Evolutionary conservation across 2,329 filamentous ascomycete species (phyloP).

Genomic region (Hypoxylon sp.): DNA sequence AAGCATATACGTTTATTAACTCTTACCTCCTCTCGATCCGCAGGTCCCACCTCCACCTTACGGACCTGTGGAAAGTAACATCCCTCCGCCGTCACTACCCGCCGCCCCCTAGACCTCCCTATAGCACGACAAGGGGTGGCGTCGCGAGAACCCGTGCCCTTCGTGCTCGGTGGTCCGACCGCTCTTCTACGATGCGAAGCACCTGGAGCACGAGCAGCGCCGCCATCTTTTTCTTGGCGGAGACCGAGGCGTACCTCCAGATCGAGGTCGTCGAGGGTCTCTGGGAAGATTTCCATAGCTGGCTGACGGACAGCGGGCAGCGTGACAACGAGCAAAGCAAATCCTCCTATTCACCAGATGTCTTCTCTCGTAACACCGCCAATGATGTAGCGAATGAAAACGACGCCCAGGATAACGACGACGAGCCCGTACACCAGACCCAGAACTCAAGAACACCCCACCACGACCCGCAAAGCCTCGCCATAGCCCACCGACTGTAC

Average conservation of each 20-base stretch:
- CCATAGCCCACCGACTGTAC: conserved; percentile 80
- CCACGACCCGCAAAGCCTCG: conserved; percentile 85
- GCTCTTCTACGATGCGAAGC: conserved; percentile 75
- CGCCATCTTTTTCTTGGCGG: conserved; percentile 86
- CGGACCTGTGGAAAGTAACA: conserved; percentile 86
- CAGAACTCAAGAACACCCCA: conserved; percentile 41
- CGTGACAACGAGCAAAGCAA: conserved; percentile 28
- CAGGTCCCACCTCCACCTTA: conserved; percentile 83
- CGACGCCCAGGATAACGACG: conserved; percentile 19
- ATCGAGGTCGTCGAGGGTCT: conserved; percentile 84
- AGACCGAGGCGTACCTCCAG: conserved; percentile 88
- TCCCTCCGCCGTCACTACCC: conserved; percentile 80
- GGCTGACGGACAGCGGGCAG: conserved; percentile 64
- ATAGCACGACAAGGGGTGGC: conserved; percentile 67
- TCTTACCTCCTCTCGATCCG: conserved; percentile 87
- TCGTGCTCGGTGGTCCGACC: conserved; percentile 68
- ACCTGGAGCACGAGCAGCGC: conserved; percentile 92
- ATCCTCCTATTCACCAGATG: conserved; percentile 22
- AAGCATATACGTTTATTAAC: conserved; percentile 84
- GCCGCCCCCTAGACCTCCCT: conserved; percentile 70
- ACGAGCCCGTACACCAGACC: conserved; percentile 23
- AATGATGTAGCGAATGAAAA: background rate
- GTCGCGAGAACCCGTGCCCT: conserved; percentile 67
- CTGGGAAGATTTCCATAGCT: conserved; percentile 80
- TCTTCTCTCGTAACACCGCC: background rate